phyloP scores from a whole-genome alignment of 129 eudicot genomes.

The Helianthus annuus region HanXRQr2.0-SUNRISE NC_035441.2:6068995-6069494 shows the following conservation, averaged over 20 bases:
- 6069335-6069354: background rate
- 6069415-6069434: background rate
- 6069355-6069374: constrained; percentile 30
- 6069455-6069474: background rate
- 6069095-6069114: too few species aligned
- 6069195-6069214: too few species aligned
- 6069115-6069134: too few species aligned
- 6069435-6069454: background rate
- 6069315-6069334: constrained; percentile 7
- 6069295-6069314: constrained; percentile 28
- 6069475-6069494: constrained; percentile 7
- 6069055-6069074: background rate
- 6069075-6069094: too few species aligned
- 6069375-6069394: constrained; percentile 18
- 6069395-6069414: background rate
- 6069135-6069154: background rate
- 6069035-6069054: background rate
- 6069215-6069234: too few species aligned
- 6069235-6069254: too few species aligned
- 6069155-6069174: too few species aligned
- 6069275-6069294: constrained; percentile 24
- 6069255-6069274: background rate
- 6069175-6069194: too few species aligned
- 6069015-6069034: background rate
- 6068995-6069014: background rate